phyloP scores from a whole-genome alignment of 2,329 filamentous ascomycete species.

The Penicillium sclerotigenum region DNA sequence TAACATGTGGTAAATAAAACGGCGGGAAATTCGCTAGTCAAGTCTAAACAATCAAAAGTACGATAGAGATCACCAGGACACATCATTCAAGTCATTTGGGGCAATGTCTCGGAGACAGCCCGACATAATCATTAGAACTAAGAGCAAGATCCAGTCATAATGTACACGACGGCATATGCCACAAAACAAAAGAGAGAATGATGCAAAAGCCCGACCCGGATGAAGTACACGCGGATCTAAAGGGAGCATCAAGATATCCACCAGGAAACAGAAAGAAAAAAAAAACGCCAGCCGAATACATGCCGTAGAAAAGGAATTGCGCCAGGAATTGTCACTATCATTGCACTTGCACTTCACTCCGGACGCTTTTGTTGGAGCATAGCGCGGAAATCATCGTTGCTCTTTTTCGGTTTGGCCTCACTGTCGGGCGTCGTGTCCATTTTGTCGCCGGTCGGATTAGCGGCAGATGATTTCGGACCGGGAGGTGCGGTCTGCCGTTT shows the following conservation, averaged over 20 bases:
- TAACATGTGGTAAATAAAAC: background rate
- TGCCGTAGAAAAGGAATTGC: conserved; percentile 23
- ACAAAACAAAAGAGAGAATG: conserved; percentile 10
- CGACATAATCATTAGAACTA: conserved; percentile 27
- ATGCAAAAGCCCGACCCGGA: conserved; percentile 8
- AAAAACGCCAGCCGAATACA: conserved; percentile 28
- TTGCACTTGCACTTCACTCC: conserved; percentile 26
- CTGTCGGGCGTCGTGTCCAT: conserved; percentile 29
- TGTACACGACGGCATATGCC: conserved; percentile 21
- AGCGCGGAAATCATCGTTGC: conserved; percentile 57
- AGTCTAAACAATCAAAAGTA: background rate
- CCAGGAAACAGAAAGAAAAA: conserved; percentile 13
- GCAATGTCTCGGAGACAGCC: conserved; percentile 10
- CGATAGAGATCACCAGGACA: background rate
- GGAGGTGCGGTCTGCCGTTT: conserved; percentile 40
- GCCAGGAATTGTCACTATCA: conserved; percentile 18
- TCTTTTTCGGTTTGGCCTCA: conserved; percentile 45
- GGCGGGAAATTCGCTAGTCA: background rate
- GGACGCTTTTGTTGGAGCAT: conserved; percentile 48
- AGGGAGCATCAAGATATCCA: conserved; percentile 9
- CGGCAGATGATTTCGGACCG: conserved; percentile 4
- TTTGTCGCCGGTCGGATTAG: conserved; percentile 12
- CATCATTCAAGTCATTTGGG: conserved; percentile 2
- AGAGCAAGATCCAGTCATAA: conserved; percentile 23
- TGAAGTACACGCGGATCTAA: conserved; percentile 9